phyloP scores from a whole-genome alignment of 1,139 yeast species.

The Kodamaea arcana region DNA sequence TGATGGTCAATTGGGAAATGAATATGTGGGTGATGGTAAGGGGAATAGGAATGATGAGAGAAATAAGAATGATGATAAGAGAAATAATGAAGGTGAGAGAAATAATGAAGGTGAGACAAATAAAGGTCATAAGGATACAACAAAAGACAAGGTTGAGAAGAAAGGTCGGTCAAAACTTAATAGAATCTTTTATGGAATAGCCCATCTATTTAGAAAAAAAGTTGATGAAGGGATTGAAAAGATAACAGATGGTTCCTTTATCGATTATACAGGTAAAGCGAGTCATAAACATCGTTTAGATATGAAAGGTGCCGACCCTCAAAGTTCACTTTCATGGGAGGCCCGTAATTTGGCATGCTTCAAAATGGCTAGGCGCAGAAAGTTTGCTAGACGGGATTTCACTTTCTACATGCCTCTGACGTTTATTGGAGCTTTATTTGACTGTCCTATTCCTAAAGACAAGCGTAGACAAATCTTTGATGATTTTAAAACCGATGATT shows the following conservation, averaged over 20 bases:
- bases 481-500: conserved; percentile 12
- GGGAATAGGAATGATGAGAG: too few relatives aligned
- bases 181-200: background rate
- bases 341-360: conserved; percentile 42
- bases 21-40: too few relatives aligned
- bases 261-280: conserved; percentile 26
- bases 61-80: too few relatives aligned
- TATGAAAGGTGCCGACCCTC: conserved; percentile 18
- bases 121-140: too few relatives aligned
- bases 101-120: too few relatives aligned
- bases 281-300: conserved; percentile 19
- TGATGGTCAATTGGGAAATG: background rate
- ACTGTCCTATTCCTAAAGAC: conserved; percentile 39
- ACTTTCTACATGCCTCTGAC: conserved; percentile 55
- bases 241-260: conserved; percentile 15
- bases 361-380: conserved; percentile 59
- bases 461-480: conserved; percentile 18
- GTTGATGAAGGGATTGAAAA: conserved; percentile 22
- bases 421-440: conserved; percentile 64
- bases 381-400: conserved; percentile 49
- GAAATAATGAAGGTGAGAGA: too few relatives aligned
- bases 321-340: conserved; percentile 27
- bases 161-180: background rate
- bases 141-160: too few relatives aligned
- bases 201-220: conserved; percentile 7